These are phyloP conservation scores for Deinandra increscens DNA, from an alignment of 129 eudicot genomes.

Conservation along the genomic window DNA sequence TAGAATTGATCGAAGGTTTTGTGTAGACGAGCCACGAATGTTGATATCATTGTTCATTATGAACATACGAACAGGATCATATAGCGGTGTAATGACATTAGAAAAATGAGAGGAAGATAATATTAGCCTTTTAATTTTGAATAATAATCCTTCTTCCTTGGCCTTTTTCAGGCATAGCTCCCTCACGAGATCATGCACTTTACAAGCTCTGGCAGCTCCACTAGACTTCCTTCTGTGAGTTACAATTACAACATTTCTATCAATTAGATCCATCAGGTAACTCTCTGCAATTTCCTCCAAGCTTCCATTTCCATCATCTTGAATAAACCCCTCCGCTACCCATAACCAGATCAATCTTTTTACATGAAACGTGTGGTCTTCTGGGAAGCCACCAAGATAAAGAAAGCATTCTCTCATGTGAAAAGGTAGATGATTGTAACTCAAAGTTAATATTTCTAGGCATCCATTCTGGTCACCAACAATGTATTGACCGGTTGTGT, in stretches of 20 bases:
- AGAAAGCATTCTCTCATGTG: neutral
- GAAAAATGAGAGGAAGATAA: neutral
- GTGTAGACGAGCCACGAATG: neutral
- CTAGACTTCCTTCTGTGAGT: neutral
- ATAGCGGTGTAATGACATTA: neutral
- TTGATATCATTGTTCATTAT: neutral
- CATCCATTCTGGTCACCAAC: neutral
- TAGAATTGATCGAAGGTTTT: neutral
- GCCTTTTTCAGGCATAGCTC: constrained; percentile 28
- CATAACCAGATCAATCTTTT: constrained; percentile 23
- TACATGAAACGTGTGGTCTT: neutral
- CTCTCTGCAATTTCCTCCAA: constrained; percentile 23
- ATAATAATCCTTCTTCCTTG: neutral
- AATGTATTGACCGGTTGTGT: neutral
- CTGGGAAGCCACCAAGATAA: neutral
- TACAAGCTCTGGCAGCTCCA: constrained; percentile 8
- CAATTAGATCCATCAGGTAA: constrained; percentile 16
- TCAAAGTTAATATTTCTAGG: constrained; percentile 8
- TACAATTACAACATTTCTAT: constrained; percentile 6
- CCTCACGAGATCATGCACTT: constrained; percentile 25
- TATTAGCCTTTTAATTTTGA: neutral
- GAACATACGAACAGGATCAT: neutral
- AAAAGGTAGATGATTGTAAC: constrained; percentile 23
- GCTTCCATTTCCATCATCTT: neutral
- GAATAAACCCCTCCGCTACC: constrained; percentile 43